Conservation (phyloP, 2,329 filamentous ascomycete species). For the Arthrinium puccinioides region DNA sequence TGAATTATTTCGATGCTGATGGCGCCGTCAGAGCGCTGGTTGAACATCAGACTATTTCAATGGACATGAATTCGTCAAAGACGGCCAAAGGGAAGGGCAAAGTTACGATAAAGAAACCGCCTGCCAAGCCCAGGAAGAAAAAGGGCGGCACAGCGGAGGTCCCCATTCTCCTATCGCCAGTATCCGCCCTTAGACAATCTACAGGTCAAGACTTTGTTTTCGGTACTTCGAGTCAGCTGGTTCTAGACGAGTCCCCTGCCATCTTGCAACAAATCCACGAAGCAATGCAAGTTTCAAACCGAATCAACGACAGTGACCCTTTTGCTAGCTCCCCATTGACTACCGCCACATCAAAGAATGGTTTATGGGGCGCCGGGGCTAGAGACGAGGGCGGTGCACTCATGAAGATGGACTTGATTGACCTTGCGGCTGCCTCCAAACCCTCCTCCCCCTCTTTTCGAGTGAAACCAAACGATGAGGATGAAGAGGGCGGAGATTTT, state of each 20-base stretch:
- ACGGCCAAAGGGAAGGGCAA: slow-evolving; percentile 28
- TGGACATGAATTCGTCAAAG: slow-evolving; percentile 19
- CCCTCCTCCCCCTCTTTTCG: no score
- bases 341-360: slow-evolving; percentile 12
- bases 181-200: slow-evolving; percentile 58
- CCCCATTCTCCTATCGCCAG: slow-evolving; percentile 58
- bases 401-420: slow-evolving; percentile 54
- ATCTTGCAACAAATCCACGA: slow-evolving; percentile 55
- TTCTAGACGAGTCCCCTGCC: slow-evolving; percentile 62
- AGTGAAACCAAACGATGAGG: slow-evolving; percentile 1
- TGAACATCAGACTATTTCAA: slow-evolving; percentile 22
- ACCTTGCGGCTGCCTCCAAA: slow-evolving; percentile 39
- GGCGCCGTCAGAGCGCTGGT: slow-evolving; percentile 24
- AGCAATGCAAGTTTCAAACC: slow-evolving; percentile 54
- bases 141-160: slow-evolving; percentile 31
- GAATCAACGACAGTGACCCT: slow-evolving; percentile 29
- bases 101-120: slow-evolving; percentile 26
- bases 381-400: slow-evolving; percentile 59
- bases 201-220: slow-evolving; percentile 72
- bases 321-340: slow-evolving; percentile 23
- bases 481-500: no score
- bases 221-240: slow-evolving; percentile 79
- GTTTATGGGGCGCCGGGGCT: slow-evolving; percentile 65
- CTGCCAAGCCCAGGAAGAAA: slow-evolving; percentile 25
- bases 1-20: slow-evolving; percentile 36